phyloP scores from a whole-genome alignment of 2,329 filamentous ascomycete genomes.

The Magnaporthiopsis incrustans region DNA sequence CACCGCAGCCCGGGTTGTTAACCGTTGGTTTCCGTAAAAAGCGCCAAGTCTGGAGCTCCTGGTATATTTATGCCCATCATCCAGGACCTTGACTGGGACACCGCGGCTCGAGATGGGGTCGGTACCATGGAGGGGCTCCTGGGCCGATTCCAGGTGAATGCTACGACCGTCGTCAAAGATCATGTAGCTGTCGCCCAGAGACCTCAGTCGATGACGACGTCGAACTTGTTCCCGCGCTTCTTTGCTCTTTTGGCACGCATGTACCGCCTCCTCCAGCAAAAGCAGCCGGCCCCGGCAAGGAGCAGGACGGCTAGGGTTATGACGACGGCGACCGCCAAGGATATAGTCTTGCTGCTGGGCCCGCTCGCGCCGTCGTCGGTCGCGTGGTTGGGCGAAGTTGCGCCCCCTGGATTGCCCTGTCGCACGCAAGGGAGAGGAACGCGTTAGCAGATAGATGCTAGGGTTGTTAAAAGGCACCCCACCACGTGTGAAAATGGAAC shows the following conservation, averaged over 20 bases:
- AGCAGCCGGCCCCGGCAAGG: neutral
- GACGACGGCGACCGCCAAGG: neutral
- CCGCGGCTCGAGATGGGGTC: neutral
- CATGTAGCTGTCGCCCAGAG: neutral
- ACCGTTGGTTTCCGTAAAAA: too few relatives aligned
- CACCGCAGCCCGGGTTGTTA: too few relatives aligned
- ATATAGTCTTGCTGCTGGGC: neutral
- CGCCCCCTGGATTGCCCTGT: neutral
- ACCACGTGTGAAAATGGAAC: too few relatives aligned
- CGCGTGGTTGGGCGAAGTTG: neutral
- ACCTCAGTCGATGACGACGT: constrained; percentile 1
- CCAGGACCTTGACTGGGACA: too few relatives aligned
- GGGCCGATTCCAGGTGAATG: too few relatives aligned
- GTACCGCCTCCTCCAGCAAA: neutral
- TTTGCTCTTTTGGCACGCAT: neutral
- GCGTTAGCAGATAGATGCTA: too few relatives aligned
- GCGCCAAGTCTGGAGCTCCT: neutral
- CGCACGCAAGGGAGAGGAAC: neutral
- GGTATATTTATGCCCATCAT: neutral
- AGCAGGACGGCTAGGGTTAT: neutral
- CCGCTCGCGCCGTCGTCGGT: neutral
- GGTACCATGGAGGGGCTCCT: neutral
- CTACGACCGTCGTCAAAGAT: neutral
- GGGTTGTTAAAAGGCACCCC: too few relatives aligned
- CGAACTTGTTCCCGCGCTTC: neutral